Conservation (phyloP, 2,329 filamentous ascomycete species). For the Paracamarosporium sp. region DNA sequence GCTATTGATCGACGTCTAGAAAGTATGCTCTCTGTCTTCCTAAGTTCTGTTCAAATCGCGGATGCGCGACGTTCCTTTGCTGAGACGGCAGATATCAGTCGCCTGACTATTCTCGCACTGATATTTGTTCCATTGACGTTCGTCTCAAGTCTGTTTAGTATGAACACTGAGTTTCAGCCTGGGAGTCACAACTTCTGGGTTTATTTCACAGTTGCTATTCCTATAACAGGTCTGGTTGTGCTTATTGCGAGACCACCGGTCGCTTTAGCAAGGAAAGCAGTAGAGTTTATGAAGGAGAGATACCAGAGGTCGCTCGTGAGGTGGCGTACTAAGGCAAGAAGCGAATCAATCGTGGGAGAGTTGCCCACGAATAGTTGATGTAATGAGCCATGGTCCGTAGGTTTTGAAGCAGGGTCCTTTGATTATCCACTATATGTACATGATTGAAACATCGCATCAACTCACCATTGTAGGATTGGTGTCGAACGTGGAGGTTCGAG, state of each 20-base stretch:
- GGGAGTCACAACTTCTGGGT: slow-evolving; percentile 23
- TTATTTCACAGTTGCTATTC: slow-evolving; percentile 24
- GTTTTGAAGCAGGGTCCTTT: too few relatives aligned
- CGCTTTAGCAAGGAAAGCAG: not conserved
- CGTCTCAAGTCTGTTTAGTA: slow-evolving; percentile 28
- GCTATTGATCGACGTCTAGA: slow-evolving; percentile 14
- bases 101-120: slow-evolving; percentile 27
- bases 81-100: slow-evolving; percentile 24
- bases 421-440: too few relatives aligned
- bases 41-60: slow-evolving; percentile 23
- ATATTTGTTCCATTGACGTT: slow-evolving; percentile 28
- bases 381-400: too few relatives aligned
- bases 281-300: not conserved
- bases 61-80: slow-evolving; percentile 22
- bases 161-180: slow-evolving; percentile 19
- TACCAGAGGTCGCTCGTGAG: not conserved
- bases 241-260: slow-evolving; percentile 9
- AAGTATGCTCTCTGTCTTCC: slow-evolving; percentile 25
- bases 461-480: too few relatives aligned
- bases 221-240: slow-evolving; percentile 16
- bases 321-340: not conserved
- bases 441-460: too few relatives aligned
- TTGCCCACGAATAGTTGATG: too few relatives aligned
- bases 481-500: too few relatives aligned
- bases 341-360: not conserved